Evolutionary conservation across 2,329 filamentous ascomycete species (phyloP).

Genomic region (Cytospora piceae): DNA sequence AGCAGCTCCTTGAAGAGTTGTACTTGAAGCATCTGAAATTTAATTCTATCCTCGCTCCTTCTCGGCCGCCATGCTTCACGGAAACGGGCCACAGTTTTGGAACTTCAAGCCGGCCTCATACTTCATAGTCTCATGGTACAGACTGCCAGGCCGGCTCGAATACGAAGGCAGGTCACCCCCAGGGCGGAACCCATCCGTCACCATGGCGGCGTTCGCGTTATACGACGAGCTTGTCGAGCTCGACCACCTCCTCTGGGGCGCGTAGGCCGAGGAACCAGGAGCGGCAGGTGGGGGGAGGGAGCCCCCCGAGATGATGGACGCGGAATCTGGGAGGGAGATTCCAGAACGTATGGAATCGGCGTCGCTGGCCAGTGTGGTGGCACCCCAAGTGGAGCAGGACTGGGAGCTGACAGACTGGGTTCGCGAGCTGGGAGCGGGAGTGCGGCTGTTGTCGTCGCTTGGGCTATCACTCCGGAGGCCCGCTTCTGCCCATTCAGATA

Average conservation of each 20-base stretch:
- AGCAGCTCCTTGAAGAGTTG: too few relatives aligned
- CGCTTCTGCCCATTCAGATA: constrained; percentile 7
- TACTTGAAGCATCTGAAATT: too few relatives aligned
- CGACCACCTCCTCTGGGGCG: constrained; percentile 28
- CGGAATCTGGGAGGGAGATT: constrained; percentile 15
- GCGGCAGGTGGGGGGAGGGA: constrained; percentile 15
- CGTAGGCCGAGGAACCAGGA: background rate
- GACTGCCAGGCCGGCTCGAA: constrained; percentile 25
- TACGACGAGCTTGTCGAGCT: constrained; percentile 30
- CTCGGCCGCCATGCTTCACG: background rate
- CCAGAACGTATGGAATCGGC: constrained; percentile 21
- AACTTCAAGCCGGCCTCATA: constrained; percentile 24
- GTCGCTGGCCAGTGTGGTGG: constrained; percentile 21
- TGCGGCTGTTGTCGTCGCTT: constrained; percentile 4
- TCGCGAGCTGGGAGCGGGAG: constrained; percentile 6
- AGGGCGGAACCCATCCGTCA: constrained; percentile 26
- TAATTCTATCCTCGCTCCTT: too few relatives aligned
- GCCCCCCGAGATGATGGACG: constrained; percentile 12
- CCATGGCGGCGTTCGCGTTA: constrained; percentile 23
- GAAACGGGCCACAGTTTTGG: constrained; percentile 12
- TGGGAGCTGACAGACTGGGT: constrained; percentile 6
- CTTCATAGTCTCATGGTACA: constrained; percentile 30
- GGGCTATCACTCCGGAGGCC: background rate
- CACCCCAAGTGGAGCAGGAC: constrained; percentile 16
- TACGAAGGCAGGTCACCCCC: constrained; percentile 15